These are phyloP conservation scores for Plenodomus lindquistii DNA, from an alignment of 2,329 filamentous ascomycete species.

Conservation along the genomic window DNA sequence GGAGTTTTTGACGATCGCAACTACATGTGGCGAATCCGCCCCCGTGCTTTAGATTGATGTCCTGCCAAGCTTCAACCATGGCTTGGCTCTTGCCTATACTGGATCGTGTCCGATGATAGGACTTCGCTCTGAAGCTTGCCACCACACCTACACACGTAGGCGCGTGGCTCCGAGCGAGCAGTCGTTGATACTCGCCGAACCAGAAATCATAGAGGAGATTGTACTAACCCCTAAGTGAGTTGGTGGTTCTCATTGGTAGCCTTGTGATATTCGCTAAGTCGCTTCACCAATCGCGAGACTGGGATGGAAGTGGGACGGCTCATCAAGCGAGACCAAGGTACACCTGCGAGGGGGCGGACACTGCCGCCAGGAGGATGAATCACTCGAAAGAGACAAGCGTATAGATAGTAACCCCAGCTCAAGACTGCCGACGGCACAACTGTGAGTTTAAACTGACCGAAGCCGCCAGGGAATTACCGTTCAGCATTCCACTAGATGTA, in stretches of 20 bases:
- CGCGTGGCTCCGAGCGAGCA: neutral
- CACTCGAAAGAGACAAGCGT: neutral
- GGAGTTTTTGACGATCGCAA: neutral
- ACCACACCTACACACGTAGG: neutral
- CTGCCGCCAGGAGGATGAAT: neutral
- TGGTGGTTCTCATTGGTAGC: neutral
- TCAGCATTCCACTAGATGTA: neutral
- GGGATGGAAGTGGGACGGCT: neutral
- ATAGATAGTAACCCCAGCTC: neutral
- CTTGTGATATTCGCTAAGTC: neutral
- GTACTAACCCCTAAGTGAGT: neutral
- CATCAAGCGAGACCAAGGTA: neutral
- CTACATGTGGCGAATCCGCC: neutral
- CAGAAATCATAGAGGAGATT: neutral
- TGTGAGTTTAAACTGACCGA: neutral
- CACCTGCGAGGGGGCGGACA: neutral
- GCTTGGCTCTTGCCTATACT: neutral
- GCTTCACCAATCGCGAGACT: neutral
- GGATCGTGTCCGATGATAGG: neutral
- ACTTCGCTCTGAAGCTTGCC: neutral
- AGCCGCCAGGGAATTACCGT: slow-evolving; percentile 12
- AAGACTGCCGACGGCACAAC: neutral
- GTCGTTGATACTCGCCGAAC: neutral
- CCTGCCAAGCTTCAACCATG: neutral
- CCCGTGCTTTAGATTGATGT: neutral